Base-by-base conservation (phyloP, 1,139 yeast species). In the Pichia sp. region DNA sequence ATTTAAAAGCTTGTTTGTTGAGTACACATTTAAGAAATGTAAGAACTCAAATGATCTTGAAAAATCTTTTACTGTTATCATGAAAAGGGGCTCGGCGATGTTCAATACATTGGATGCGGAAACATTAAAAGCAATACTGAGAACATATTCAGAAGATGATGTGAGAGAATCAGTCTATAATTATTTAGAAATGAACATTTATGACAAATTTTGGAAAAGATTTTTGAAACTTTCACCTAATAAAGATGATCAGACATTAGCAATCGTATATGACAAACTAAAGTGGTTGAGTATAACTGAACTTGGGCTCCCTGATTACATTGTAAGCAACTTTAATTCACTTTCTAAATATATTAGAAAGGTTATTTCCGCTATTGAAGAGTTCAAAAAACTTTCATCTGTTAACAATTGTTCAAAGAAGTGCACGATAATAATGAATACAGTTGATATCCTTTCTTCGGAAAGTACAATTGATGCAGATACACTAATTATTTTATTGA, bases 141-240 rank as follows among this genome's bases (percentile, higher is more conserved):
- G 41, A 3, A 33, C 40, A 3, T 64, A 67, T 37, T 76, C 80
- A 0, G 65, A 65, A 0, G 57, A 78, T 4, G 80, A 82, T 49
- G 62, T 75, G 51, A 76, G 68, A 53, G 68, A 66, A 46, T 66
- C 78, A 42, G 69, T 86, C 1, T 82, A 79, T 51, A 79, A 77
- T 43, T 84, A 84, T 50, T 78, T 85, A 11, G 95, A 87, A 50
- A 54, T 72, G 45, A 79, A 78, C 47, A 57, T 85, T 19, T 81
- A 78, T 54, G 84, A 78, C 50, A 74, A 72, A 45, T 54, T 81
- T 5, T 83, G 91, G 87, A 57, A 72, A 6, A 56, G 74, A 13
- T 68, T 68, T 46, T 55, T 42, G 59, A 65, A 55, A 49, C 60
- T 67, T 39, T 50, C 59, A 24, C 57, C 59, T 19, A 58, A 33